A percentile compares a stretch with the other conserved stretches of the same genome.
Evolutionary conservation across 2,329 filamentous ascomycete species (phyloP).

Genomic region (Beauveria medogensis): DNA sequence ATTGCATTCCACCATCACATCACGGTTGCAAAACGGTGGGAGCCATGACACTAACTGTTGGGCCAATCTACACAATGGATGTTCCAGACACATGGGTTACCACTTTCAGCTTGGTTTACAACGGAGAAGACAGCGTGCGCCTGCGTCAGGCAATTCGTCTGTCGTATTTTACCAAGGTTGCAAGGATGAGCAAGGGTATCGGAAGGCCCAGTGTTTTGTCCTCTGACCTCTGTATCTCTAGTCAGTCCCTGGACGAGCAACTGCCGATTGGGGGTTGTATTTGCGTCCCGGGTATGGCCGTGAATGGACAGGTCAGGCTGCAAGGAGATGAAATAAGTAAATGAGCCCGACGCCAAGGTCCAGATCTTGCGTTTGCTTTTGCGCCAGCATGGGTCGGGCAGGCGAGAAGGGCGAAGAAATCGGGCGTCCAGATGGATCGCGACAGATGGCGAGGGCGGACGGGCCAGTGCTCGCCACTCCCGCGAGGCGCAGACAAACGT

Average conservation of each 20-base stretch:
- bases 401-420: not conserved
- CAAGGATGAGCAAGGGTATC: slow-evolving; percentile 6
- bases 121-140: not conserved
- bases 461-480: not conserved
- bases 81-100: not conserved
- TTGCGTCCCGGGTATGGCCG: not conserved
- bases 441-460: not conserved
- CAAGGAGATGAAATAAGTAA: not conserved
- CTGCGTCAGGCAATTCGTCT: not conserved
- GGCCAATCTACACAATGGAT: not conserved
- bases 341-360: not conserved
- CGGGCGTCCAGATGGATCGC: not conserved
- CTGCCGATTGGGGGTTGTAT: not conserved
- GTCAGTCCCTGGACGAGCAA: not conserved
- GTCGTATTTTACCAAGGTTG: slow-evolving; percentile 3
- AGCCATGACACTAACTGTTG: not conserved
- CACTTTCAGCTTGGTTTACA: not conserved
- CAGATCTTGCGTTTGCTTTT: not conserved
- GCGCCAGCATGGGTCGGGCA: not conserved
- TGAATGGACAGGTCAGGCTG: not conserved
- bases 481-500: not conserved
- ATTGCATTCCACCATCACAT: not conserved
- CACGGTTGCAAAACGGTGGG: not conserved
- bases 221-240: not conserved
- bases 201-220: slow-evolving; percentile 1